Percentiles rank a stretch among this genome's conserved stretches.
phyloP scores from a whole-genome alignment of 2,329 filamentous ascomycete species.

The Aspergillus neotritici region DNA sequence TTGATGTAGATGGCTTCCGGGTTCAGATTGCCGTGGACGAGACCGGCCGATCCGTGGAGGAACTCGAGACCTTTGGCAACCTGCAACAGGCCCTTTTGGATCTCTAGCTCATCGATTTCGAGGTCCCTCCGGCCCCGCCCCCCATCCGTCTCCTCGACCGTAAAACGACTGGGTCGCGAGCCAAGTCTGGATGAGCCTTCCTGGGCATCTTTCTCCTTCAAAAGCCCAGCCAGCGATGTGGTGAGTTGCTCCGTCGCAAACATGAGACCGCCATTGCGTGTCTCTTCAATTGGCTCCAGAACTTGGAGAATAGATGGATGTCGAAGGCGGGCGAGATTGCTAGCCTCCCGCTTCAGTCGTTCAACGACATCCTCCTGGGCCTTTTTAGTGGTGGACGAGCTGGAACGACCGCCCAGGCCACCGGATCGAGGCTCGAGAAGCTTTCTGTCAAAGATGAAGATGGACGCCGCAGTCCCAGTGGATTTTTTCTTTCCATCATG shows the following conservation, averaged over 20 bases:
- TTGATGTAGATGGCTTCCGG: conserved; percentile 93
- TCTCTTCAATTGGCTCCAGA: conserved; percentile 92
- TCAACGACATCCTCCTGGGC: conserved; percentile 86
- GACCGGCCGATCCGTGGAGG: conserved; percentile 84
- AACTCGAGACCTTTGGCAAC: conserved; percentile 93
- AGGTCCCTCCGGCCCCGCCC: conserved; percentile 69
- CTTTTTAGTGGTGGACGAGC: conserved; percentile 63
- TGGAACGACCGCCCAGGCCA: conserved; percentile 56
- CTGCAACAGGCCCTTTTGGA: conserved; percentile 92
- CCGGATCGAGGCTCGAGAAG: conserved; percentile 65
- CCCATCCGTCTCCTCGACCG: conserved; percentile 73
- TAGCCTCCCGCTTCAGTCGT: conserved; percentile 83
- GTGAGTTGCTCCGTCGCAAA: conserved; percentile 93
- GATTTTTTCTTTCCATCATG: conserved; percentile 97
- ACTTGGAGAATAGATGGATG: conserved; percentile 91
- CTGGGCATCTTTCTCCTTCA: conserved; percentile 85
- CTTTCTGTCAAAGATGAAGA: conserved; percentile 93
- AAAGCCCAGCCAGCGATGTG: conserved; percentile 72
- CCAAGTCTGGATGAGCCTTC: conserved; percentile 64
- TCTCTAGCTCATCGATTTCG: conserved; percentile 94
- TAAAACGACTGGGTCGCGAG: conserved; percentile 69
- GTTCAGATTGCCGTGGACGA: conserved; percentile 91
- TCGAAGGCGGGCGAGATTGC: conserved; percentile 76
- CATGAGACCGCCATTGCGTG: conserved; percentile 81
- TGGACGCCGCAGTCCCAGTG: conserved; percentile 78